A percentile compares a stretch with the other conserved stretches of the same genome.
These are phyloP conservation scores for Blastomyces parvus DNA, from an alignment of 2,329 filamentous ascomycete genomes.

Conservation along the genomic window DNA sequence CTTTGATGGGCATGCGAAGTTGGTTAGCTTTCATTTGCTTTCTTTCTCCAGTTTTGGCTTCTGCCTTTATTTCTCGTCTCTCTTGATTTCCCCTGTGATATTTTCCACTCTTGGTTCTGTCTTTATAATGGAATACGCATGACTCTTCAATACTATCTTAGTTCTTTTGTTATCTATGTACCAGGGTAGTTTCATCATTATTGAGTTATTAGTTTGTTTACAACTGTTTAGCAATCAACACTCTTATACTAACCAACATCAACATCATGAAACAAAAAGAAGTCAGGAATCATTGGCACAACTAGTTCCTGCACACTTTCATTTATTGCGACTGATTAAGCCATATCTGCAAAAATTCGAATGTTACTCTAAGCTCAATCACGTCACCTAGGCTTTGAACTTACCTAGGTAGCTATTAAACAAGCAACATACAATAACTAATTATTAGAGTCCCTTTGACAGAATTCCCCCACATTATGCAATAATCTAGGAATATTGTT, in stretches of 20 bases:
- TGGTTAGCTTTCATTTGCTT: background rate
- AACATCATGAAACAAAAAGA: background rate
- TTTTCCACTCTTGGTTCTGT: too few relatives aligned
- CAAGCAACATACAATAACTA: too few relatives aligned
- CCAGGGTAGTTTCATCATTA: background rate
- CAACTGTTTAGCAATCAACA: background rate
- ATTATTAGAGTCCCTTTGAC: background rate
- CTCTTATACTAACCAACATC: background rate
- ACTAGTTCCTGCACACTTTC: background rate
- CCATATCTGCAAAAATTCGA: too few relatives aligned
- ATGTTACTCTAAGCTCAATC: too few relatives aligned
- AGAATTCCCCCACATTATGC: background rate
- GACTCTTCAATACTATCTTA: too few relatives aligned
- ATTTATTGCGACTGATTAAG: background rate
- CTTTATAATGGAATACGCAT: too few relatives aligned
- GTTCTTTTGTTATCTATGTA: background rate
- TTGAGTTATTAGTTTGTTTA: background rate
- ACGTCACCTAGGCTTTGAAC: too few relatives aligned
- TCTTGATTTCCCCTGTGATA: too few relatives aligned
- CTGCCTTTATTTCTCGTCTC: too few relatives aligned
- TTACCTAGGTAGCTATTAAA: too few relatives aligned
- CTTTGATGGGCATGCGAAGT: background rate
- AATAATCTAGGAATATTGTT: background rate
- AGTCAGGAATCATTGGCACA: background rate
- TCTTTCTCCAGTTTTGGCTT: background rate